A percentile compares a stretch with the other conserved stretches of the same genome.
Conservation (phyloP, 345 rosid genomes). For the Euphorbia lathyris region DNA sequence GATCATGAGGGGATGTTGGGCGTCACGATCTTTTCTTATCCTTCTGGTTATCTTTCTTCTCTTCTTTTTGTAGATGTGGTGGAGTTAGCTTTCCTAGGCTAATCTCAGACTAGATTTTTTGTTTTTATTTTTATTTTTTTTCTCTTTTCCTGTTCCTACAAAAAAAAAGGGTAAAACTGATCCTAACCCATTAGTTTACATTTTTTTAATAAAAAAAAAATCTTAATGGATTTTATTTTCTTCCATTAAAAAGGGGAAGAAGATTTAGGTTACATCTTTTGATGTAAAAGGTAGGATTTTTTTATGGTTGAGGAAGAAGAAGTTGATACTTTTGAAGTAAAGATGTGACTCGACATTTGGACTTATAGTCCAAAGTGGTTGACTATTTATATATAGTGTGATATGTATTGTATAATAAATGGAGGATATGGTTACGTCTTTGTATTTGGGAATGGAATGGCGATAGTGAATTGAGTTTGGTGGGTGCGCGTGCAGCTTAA, state of each 20-base stretch:
- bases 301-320: constrained; percentile 14
- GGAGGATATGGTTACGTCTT: constrained; percentile 2
- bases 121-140: too few species aligned
- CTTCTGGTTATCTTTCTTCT: too few species aligned
- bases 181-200: too few species aligned
- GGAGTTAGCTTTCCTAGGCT: too few species aligned
- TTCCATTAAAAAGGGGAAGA: not conserved
- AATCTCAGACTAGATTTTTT: too few species aligned
- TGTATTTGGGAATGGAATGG: not conserved
- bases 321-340: constrained; percentile 35
- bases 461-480: constrained; percentile 39
- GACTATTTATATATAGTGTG: constrained; percentile 22
- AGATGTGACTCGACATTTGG: constrained; percentile 30
- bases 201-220: too few species aligned
- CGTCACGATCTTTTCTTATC: too few species aligned
- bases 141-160: too few species aligned
- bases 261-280: constrained; percentile 36
- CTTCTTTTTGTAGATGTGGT: too few species aligned
- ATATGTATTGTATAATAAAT: not conserved
- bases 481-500: constrained; percentile 72
- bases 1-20: too few species aligned
- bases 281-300: constrained; percentile 33
- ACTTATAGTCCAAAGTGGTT: constrained; percentile 33
- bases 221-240: too few species aligned
- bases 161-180: too few species aligned